Evolutionary conservation across 2,329 filamentous ascomycete genomes (phyloP), one percentile per base, ranked within the genome.

Genomic region (Calonectria naviculata): DNA sequence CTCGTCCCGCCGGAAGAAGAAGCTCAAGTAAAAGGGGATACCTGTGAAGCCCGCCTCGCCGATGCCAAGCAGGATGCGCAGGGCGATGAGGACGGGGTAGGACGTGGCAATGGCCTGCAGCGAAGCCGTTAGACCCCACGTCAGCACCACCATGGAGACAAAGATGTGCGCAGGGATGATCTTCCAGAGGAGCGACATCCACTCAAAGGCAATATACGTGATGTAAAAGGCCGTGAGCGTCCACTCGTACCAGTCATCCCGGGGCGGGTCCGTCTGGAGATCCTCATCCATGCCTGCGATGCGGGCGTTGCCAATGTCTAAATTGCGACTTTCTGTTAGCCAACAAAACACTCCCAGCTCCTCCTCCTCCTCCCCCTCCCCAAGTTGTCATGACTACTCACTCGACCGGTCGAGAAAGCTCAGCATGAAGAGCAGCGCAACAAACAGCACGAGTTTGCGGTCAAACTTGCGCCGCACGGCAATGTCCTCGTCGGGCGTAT

Each of bases 391-490:
- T 17, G 24, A n/a, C n/a, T n/a, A 85, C 88, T 73, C 85, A 95
- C 94, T 97, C 21, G 94, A 95, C 75, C 95, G 89, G 82, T 98
- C 95, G 74, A 98, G 84, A 80, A 97, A 98, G 73, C 92, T 93
- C 72, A 98, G 86, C 87, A 97, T 89, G 80, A 97, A 98, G 15
- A 98, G 87, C 70, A 96, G 81, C 13, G 94, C 93, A 73, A 98
- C 88, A 80, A 98, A 97, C 1, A 94, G 81, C 7, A 97, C 94
- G 65, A 98, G 87, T 74, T 89, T 90, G 67, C 90, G 87, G 81
- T 98, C 95, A 75, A 98, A 91, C 83, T 94, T 95, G 78, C 87
- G 87, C 67, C 95, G 87, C 10, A 97, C 92, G 5, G 87, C 85
- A 26, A 81, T 84, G 80, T 97, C 95, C 81, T 98, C 95, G 65